Evolutionary conservation across 1,139 yeast species (phyloP), one percentile per base, ranked within the genome.

Genomic region (Barnettozyma hawaiiensis): DNA sequence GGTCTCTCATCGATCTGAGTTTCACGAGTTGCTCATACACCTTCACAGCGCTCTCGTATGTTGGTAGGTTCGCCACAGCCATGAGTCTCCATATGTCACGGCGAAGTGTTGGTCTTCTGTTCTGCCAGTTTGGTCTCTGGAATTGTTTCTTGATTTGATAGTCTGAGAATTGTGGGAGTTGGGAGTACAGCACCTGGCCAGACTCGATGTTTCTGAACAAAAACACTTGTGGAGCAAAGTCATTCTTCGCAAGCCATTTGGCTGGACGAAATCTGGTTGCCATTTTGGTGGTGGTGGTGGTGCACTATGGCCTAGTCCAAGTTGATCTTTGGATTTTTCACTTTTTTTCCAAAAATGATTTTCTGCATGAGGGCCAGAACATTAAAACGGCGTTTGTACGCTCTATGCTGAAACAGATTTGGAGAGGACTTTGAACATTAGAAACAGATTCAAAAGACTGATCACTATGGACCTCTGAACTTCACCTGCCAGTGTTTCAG

Each of bases 101-200:
- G 65, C 97, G 80, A 47, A 75, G 66, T 5, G 65, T 58, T 6
- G 97, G 97, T 55, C 75, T 76, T 58, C 85, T 72, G 68, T 90
- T 89, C 60, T 85, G 83, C 95, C 96, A 86, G 69, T 85, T 85
- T 35, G 96, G 95, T 57, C 84, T 73, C 45, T 73, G 70, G 60
- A 84, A 85, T 61, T 79, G 87, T 52, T 71, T 73, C 50, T 79
- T 78, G 54, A 86, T 80, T 62, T 89, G 90, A 51, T 78, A 78
- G 52, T 76, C 62, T 16, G 67, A 55, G 55, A 70, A 72, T 28
- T 76, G 79, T 16, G 94, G 95, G 21, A 85, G 78, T 64, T 89
- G 96, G 3, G 96, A 81, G 63, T 87, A 90, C 35, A 86, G 66
- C 18, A 89, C 94, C 66, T 90, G 97, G 7, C 97, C 97, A 32